Evolutionary conservation across 192 early-diverging fungal species (phyloP), one percentile per base, ranked within the genome.

Genomic region (Mortierella claussenii): DNA sequence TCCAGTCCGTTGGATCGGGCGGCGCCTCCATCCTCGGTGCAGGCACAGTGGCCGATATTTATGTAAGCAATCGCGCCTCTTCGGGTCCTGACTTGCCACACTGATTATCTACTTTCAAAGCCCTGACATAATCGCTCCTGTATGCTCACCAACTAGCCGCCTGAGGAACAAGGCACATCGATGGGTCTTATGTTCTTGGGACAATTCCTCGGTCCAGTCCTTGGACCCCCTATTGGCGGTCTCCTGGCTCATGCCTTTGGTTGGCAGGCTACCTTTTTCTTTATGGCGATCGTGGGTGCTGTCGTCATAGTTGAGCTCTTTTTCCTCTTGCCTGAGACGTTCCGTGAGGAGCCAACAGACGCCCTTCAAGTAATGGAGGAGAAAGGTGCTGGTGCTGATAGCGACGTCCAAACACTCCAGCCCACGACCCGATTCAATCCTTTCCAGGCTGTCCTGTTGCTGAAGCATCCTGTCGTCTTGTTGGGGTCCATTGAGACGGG

Each of bases 191-290:
- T 76, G 64, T 76, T 76, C 42, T 44, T 76, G 40, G 73, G 73
- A 4, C 73, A 76, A 43, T 76, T 67, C 64, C 55, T 79, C 12
- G 66, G 68, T n/a, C 66, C 66, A 28, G 60, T 69, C 46, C 34
- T 69, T 20, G 75, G 68, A 56, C 76, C 79, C 8, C 82, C 80
- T 13, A 68, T 85, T 32, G 84, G 84, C 20, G 84, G 84, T n/a
- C 49, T 85, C 17, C 67, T 85, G 20, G 69, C 80, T 12, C 58
- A 79, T 26, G 47, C 60, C 2, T 65, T 66, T 46, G 65, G 80
- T 6, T 83, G 84, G 84, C 50, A 79, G 43, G 52, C 79, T 2
- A 85, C 79, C 26, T 85, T 81, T 42, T 83, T 69, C 61, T 85
- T 83, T 27, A 78, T 65, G 69, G 73, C 81, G 18, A 78, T 71